Evolutionary conservation across 2,329 filamentous ascomycete genomes (phyloP), one percentile per base, ranked within the genome.

Genomic region (Hypoxylon sp.): DNA sequence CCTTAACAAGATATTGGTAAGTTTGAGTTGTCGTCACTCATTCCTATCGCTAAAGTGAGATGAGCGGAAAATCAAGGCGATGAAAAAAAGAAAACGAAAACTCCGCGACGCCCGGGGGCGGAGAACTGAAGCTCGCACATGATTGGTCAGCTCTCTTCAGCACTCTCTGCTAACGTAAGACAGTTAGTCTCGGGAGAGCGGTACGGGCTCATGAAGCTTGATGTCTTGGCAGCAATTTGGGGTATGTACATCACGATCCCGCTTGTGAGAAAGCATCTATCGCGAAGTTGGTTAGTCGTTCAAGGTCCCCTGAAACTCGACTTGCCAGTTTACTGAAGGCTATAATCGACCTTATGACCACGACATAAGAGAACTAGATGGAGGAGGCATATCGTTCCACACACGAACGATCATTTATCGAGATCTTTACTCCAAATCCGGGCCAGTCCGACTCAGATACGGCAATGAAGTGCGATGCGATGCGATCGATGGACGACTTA

Each of bases 121-220:
- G 64, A 65, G 61, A 67, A 56, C 4, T 41, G 13, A 60, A 58
- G 41, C 57, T 19, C 1, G 7, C 45, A 38, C 41, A 6, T 34
- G 58, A 70, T 70, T 70, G 67, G 67, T 14, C 21, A 23, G 53
- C 13, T 17, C 10, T n/a, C 52, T 69, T 41, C 13, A 61, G 11
- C 48, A 59, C 41, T 45, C 48, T 17, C 53, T 67, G 57, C 56
- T 69, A 66, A 67, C 59, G 50, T 69, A 60, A 64, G 60, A 36
- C 36, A 65, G 57, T 63, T 68, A 68, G 65, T 65, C 53, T 71
- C 68, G 68, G 68, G 65, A 69, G 66, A 65, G 68, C 68, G 68
- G 68, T 71, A 69, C 68, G 68, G 19, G 45, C 63, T 66, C 60
- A 68, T 53, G 63, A 65, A 62, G 60, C 41, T 55, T 67, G 53